A percentile compares a stretch with the other conserved stretches of the same genome.
phyloP scores from a whole-genome alignment of 768 basidiomycete species.

The Xerocomellus chrysenteron region DNA sequence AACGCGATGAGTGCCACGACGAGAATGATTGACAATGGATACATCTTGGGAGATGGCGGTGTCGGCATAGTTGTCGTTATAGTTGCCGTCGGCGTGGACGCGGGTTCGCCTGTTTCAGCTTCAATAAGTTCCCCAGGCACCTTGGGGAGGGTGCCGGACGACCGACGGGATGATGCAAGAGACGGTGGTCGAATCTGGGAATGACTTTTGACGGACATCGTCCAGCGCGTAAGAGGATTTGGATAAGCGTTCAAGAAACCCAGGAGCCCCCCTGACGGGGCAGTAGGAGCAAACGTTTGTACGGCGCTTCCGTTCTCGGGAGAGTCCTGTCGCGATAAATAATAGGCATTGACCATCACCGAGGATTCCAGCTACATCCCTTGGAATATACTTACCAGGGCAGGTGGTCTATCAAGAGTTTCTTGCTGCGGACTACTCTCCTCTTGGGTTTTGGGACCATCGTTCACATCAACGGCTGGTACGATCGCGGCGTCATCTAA shows the following conservation, averaged over 20 bases:
- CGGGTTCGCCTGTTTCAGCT: constrained; percentile 12
- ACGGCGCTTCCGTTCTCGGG: constrained; percentile 24
- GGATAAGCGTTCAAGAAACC: constrained; percentile 63
- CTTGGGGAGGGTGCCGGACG: constrained; percentile 24
- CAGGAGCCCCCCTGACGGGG: constrained; percentile 45
- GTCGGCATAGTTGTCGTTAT: constrained; percentile 2
- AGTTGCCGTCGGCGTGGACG: background rate
- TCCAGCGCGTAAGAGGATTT: constrained; percentile 56
- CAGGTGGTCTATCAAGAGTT: constrained; percentile 14
- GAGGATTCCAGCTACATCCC: background rate
- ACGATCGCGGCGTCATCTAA: constrained; percentile 41
- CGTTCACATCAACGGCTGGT: constrained; percentile 9
- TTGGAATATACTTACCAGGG: constrained; percentile 19
- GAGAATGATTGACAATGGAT: constrained; percentile 57
- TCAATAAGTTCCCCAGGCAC: constrained; percentile 38
- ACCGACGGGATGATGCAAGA: constrained; percentile 21
- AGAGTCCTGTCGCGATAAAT: constrained; percentile 18
- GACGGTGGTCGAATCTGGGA: constrained; percentile 22
- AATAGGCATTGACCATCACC: background rate
- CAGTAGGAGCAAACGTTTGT: constrained; percentile 20
- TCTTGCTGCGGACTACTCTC: constrained; percentile 21
- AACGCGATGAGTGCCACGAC: constrained; percentile 85
- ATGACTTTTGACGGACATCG: constrained; percentile 29
- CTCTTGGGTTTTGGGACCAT: constrained; percentile 17
- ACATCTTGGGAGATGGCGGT: constrained; percentile 21